These are phyloP conservation scores for Chaetothyriales sp. DNA, from an alignment of 2,329 filamentous ascomycete genomes.

Conservation along the genomic window DNA sequence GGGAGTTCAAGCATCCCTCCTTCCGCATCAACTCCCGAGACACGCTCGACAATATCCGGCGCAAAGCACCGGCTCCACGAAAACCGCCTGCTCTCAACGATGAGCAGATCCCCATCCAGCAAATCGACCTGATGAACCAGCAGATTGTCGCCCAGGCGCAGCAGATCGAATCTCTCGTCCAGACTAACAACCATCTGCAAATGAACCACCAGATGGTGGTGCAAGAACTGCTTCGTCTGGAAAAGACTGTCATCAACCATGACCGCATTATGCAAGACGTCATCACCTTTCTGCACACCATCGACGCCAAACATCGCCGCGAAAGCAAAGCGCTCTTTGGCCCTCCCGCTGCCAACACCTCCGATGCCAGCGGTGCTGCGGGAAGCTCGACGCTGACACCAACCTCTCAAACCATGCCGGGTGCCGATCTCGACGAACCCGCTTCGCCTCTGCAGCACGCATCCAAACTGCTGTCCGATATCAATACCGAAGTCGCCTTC, in stretches of 20 bases:
- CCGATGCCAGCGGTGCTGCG: conserved; percentile 31
- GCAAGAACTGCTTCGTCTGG: conserved; percentile 50
- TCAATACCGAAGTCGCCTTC: conserved; percentile 51
- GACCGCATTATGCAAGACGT: conserved; percentile 59
- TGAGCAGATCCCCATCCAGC: conserved; percentile 65
- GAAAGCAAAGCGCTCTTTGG: conserved; percentile 39
- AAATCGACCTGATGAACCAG: conserved; percentile 77
- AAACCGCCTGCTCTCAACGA: conserved; percentile 57
- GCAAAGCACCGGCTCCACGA: conserved; percentile 83
- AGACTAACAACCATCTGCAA: conserved; percentile 66
- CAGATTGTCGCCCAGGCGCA: conserved; percentile 82
- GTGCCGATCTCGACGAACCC: conserved; percentile 44
- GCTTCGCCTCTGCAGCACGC: conserved; percentile 57
- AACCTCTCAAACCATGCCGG: conserved; percentile 29
- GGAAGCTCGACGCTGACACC: conserved; percentile 30
- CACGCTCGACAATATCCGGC: conserved; percentile 85
- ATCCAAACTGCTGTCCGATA: conserved; percentile 51
- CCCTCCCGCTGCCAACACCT: conserved; percentile 19
- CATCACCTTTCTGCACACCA: conserved; percentile 52
- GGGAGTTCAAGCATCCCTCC: conserved; percentile 96
- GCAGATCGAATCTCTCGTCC: conserved; percentile 76
- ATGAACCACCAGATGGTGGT: conserved; percentile 52
- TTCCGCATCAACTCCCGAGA: conserved; percentile 95
- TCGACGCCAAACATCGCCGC: conserved; percentile 50
- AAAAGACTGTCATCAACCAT: conserved; percentile 59